A percentile compares a stretch with the other conserved stretches of the same genome.
These are phyloP conservation scores for Wallacemonas sp. DNA, from an alignment of 208 protist genomes.

Conservation along the genomic window DNA sequence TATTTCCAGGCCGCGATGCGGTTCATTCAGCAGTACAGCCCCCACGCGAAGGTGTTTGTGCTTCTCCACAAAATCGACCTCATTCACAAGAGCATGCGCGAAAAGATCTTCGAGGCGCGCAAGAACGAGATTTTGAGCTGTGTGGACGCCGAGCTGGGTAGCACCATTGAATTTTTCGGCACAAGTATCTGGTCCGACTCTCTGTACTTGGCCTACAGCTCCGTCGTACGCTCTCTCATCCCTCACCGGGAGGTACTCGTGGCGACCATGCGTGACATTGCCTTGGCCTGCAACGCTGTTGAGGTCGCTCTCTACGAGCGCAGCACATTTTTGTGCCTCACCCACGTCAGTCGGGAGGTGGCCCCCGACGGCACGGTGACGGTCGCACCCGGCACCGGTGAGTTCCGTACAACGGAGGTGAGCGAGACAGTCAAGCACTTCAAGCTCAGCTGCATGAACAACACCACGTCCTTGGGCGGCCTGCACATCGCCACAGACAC, in stretches of 20 bases:
- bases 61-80: conserved; percentile 99
- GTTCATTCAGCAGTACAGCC: conserved; percentile 95
- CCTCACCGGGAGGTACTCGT: conserved; percentile 95
- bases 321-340: conserved; percentile 97
- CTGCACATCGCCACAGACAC: conserved; percentile 66
- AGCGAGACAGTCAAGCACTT: conserved; percentile 91
- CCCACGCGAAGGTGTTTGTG: conserved; percentile 97
- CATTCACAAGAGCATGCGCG: conserved; percentile 62
- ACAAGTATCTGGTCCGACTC: conserved; percentile 99
- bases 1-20: conserved; percentile 96
- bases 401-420: conserved; percentile 82
- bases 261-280: conserved; percentile 90
- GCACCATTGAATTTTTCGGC: conserved; percentile 93
- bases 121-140: conserved; percentile 70
- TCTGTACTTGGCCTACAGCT: conserved; percentile 95
- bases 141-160: conserved; percentile 42
- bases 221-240: conserved; percentile 96
- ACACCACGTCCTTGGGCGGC: conserved; percentile 75
- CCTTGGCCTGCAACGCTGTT: conserved; percentile 94
- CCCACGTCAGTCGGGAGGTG: conserved; percentile 79
- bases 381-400: conserved; percentile 19
- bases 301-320: conserved; percentile 98
- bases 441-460: conserved; percentile 92
- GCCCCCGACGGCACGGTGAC: conserved; percentile 13
- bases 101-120: conserved; percentile 65